Percentiles rank a stretch among this genome's conserved stretches.
These are phyloP conservation scores for Zea mays DNA, from an alignment of 176 grass and related monocot genomes.

Conservation along the genomic window Zm-B73-REFERENCE-NAM-5.0 NC_050102.1:134689501-134690000, in stretches of 20 bases:
- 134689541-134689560: background rate
- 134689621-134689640: background rate
- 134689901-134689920: slow-evolving; percentile 9
- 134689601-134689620: background rate
- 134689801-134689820: background rate
- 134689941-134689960: slow-evolving; percentile 21
- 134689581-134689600: background rate
- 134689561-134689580: background rate
- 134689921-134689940: background rate
- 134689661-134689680: background rate
- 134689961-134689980: background rate
- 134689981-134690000: background rate
- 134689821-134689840: background rate
- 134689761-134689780: background rate
- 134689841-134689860: background rate
- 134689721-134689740: background rate
- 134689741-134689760: background rate
- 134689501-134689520: background rate
- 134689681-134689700: background rate
- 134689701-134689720: too few relatives aligned
- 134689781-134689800: background rate
- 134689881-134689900: background rate
- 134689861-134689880: background rate
- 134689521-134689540: background rate
- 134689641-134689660: background rate